Evolutionary conservation across 2,329 filamentous ascomycete species (phyloP), one percentile per base, ranked within the genome.

Genomic region (Pyricularia pennisetigena): DNA sequence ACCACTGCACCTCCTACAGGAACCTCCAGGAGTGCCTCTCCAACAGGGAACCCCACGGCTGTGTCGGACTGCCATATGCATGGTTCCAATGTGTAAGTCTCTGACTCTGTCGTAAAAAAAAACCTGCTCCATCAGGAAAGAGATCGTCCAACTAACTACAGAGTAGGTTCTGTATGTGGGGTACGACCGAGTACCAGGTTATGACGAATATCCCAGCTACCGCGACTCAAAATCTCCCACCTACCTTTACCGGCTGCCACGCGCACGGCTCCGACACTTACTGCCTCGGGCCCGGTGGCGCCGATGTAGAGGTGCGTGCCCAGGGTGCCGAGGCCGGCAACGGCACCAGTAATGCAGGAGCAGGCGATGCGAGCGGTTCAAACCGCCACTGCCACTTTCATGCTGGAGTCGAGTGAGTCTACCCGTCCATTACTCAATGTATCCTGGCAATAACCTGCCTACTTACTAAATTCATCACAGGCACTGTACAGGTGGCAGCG

Each of bases 331-430:
- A 71, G 57, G 26, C 71, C 73, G 20, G n/a, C 16, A 71, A 70
- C 16, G 71, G 71, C 5, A n/a, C n/a, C n/a, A 72, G 75, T 67
- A 69, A 68, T 32, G 67, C 66, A 61, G 68, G 74, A 68, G 68
- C 73, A 72, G 30, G 71, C 66, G 68, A 82, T 32, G 66, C 66
- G n/a, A 20, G 66, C 30, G 26, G 20, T 29, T 62, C 66, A n/a
- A 63, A 63, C 57, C 26, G 26, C 71, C 81, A 85, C 72, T 92
- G 89, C 72, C 90, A 93, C 74, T 91, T 90, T 76, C 90, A 93
- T 72, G 89, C 89, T 10, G 90, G 90, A 54, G 87, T 93, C 26
- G 88, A 92, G 89, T 91, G 79, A 78, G 87, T 79, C 4, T 68
- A n/a, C 12, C 65, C 23, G n/a, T 5, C 30, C 10, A 3, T 24